phyloP scores from a whole-genome alignment of 2,329 filamentous ascomycete species.

The Alternaria viburni region DNA sequence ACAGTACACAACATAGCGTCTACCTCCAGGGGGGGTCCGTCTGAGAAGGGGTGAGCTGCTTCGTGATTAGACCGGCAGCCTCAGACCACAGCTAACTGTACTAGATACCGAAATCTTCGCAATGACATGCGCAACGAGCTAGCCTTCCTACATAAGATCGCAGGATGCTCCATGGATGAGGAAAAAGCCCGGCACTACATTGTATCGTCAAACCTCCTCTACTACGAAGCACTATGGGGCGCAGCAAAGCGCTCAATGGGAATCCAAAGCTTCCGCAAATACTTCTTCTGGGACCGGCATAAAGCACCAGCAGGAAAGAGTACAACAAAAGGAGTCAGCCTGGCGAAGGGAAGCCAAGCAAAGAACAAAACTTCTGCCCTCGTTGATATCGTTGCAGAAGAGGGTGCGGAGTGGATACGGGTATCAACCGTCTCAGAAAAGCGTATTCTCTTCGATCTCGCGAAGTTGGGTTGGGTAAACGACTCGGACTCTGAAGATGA shows the following conservation, averaged over 20 bases:
- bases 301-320: slow-evolving; percentile 24
- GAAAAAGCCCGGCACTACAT: slow-evolving; percentile 59
- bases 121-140: slow-evolving; percentile 48
- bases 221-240: slow-evolving; percentile 68
- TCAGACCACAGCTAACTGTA: not conserved
- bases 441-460: slow-evolving; percentile 70
- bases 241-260: slow-evolving; percentile 64
- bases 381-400: slow-evolving; percentile 69
- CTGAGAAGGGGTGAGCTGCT: not conserved
- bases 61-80: not conserved
- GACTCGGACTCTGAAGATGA: slow-evolving; percentile 54
- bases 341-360: slow-evolving; percentile 43
- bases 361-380: slow-evolving; percentile 59
- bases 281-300: slow-evolving; percentile 42
- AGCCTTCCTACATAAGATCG: slow-evolving; percentile 39
- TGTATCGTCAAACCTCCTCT: slow-evolving; percentile 70
- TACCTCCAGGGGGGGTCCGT: not conserved
- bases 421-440: slow-evolving; percentile 70
- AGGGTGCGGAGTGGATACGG: slow-evolving; percentile 71
- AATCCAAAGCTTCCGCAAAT: slow-evolving; percentile 60
- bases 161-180: slow-evolving; percentile 30
- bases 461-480: slow-evolving; percentile 68
- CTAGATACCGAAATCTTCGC: slow-evolving; percentile 27
- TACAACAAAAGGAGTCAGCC: slow-evolving; percentile 32
- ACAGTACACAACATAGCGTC: not conserved